Base-by-base conservation (phyloP, 768 basidiomycete genomes). In the Pluteus cervinus region DNA sequence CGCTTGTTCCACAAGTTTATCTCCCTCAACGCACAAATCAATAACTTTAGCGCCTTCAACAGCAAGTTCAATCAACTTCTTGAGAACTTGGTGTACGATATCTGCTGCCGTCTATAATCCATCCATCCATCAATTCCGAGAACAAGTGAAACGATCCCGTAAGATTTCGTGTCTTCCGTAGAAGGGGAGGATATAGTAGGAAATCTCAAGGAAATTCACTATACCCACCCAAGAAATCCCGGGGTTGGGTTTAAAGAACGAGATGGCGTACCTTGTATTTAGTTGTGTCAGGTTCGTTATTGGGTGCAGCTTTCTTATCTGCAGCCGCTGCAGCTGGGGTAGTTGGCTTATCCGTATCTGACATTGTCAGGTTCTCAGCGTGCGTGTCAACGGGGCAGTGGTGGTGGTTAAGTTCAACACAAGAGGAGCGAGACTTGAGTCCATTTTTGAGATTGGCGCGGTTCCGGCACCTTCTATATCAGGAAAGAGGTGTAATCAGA, bases 11-110 rank as follows among this genome's bases (percentile, higher is more conserved):
- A 98, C 69, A 58, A 93, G 77, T 62, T 83, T 88, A 73, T 98
- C 94, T 43, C 92, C 94, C 65, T 91, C 86, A 37, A 83, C 60
- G 58, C 91, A 96, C 36, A 98, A 76, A 66, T 96, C 90, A 63
- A 93, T 70, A 47, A 86, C 60, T 63, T 86, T 89, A 50, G 87
- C 86, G 21, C 89, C 93, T 55, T 89, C 86, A 9, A 85, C 67
- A 46, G 68, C 68, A 41, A 81, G 71, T 31, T 75, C 79, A 49
- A 96, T 70, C 51, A 98, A 73, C 67, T 84, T 85, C 65, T 87
- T 87, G 56, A 86, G 76, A 41, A 86, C 89, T 49, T 76, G 72
- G 51, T 86, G 76, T 28, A 87, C 82, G 63, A 94, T 90, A 49
- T 93, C 89, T 40, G 88, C 90, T 15, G 94, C 91, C n/a, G 79